These are phyloP conservation scores for Trypanosoma grayi DNA, from an alignment of 208 protist genomes.

Conservation along the genomic window DNA sequence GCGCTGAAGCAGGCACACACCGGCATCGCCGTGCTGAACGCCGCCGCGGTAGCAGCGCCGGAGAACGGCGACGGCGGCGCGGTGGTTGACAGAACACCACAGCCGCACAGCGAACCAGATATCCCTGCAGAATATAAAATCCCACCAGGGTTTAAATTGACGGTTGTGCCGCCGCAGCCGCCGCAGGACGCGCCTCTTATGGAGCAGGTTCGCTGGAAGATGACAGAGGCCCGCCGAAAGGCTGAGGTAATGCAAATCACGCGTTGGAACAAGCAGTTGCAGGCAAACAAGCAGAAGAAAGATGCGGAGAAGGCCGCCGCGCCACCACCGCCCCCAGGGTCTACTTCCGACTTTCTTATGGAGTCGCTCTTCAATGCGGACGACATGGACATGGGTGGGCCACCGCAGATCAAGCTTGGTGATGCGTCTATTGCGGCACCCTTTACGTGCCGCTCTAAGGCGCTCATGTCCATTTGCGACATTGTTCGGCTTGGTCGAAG, in stretches of 20 bases:
- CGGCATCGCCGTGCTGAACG: constrained; percentile 95
- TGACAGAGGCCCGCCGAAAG: constrained; percentile 80
- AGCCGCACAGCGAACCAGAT: constrained; percentile 87
- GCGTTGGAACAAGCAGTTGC: constrained; percentile 78
- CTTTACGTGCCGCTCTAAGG: constrained; percentile 92
- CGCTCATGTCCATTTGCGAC: constrained; percentile 86
- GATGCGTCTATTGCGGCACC: constrained; percentile 94
- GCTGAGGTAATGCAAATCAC: constrained; percentile 77
- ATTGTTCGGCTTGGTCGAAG: constrained; percentile 97
- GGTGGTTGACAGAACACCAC: constrained; percentile 38
- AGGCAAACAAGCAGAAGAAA: constrained; percentile 53
- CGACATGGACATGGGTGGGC: constrained; percentile 60
- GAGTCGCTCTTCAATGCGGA: constrained; percentile 88
- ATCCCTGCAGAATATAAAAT: constrained; percentile 71
- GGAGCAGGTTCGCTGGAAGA: constrained; percentile 74
- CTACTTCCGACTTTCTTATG: constrained; percentile 82
- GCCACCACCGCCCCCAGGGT: constrained; percentile 27
- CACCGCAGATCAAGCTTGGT: constrained; percentile 91
- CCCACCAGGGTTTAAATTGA: constrained; percentile 84
- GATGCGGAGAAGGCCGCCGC: constrained; percentile 46
- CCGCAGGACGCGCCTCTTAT: constrained; percentile 60
- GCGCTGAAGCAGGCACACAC: constrained; percentile 99
- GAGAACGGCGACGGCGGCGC: constrained; percentile 28
- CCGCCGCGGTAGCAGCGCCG: constrained; percentile 52
- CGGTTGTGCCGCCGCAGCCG: constrained; percentile 66